These are phyloP conservation scores for Ceratocystis harringtonii DNA, from an alignment of 2,329 filamentous ascomycete genomes.

Conservation along the genomic window DNA sequence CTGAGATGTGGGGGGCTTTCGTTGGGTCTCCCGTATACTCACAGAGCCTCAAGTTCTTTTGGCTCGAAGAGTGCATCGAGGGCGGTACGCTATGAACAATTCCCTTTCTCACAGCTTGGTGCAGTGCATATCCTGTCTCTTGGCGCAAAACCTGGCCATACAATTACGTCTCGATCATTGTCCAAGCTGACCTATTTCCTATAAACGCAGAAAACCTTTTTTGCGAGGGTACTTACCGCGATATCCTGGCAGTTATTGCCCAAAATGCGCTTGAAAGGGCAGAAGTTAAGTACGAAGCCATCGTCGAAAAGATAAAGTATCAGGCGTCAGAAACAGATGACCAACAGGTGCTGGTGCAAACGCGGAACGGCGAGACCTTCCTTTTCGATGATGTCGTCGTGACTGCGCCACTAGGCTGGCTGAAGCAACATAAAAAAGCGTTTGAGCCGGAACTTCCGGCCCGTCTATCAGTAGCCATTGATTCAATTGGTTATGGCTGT, in stretches of 20 bases:
- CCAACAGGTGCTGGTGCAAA: neutral
- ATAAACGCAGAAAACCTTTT: constrained; percentile 39
- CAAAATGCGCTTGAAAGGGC: constrained; percentile 41
- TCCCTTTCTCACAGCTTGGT: neutral
- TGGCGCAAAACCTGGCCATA: neutral
- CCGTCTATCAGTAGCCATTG: constrained; percentile 44
- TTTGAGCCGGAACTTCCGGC: constrained; percentile 47
- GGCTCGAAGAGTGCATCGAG: constrained; percentile 64
- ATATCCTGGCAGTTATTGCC: constrained; percentile 43
- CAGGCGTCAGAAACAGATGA: neutral
- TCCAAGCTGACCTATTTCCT: neutral
- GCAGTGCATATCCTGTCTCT: neutral
- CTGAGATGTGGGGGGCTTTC: constrained; percentile 56
- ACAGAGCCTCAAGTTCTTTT: constrained; percentile 63
- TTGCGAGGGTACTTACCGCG: constrained; percentile 43
- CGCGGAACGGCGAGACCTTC: constrained; percentile 20
- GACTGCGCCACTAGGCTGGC: constrained; percentile 53
- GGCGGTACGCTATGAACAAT: constrained; percentile 33
- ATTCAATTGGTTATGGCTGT: constrained; percentile 52
- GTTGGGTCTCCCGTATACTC: constrained; percentile 47
- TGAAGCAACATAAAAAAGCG: constrained; percentile 41
- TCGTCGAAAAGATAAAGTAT: constrained; percentile 11
- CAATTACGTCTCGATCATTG: neutral
- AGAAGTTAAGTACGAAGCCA: constrained; percentile 27
- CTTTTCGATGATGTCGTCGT: constrained; percentile 54